Evolutionary conservation across 108 stramenopile species (phyloP).

Genomic region (Epithemia pelagica): DNA sequence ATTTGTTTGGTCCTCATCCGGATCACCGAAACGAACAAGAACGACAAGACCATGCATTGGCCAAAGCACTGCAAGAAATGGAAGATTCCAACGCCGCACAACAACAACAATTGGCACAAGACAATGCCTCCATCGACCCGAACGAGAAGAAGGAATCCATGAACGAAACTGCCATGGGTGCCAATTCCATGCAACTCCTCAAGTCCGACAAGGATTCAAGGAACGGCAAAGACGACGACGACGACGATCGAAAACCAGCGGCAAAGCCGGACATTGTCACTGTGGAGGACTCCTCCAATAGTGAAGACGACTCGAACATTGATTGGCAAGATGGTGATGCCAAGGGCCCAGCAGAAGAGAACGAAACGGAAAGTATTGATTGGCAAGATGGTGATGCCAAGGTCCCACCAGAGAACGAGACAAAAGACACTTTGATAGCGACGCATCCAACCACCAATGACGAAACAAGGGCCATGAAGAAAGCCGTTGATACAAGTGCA

Average conservation of each 20-base stretch:
- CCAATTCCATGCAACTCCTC: not conserved
- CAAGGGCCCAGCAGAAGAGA: not conserved
- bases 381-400: slow-evolving; percentile 27
- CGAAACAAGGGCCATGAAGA: no score
- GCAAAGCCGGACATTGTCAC: not conserved
- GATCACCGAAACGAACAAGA: slow-evolving; percentile 21
- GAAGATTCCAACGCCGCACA: slow-evolving; percentile 22
- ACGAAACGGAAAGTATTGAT: slow-evolving; percentile 8
- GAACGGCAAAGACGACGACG: slow-evolving; percentile 6
- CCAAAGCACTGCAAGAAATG: slow-evolving; percentile 22
- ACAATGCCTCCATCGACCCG: not conserved
- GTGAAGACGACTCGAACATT: slow-evolving; percentile 33
- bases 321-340: slow-evolving; percentile 49
- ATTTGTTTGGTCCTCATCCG: no score
- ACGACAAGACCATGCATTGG: slow-evolving; percentile 26
- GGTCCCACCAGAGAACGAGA: not conserved
- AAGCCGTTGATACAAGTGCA: no score
- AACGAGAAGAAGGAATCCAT: no score
- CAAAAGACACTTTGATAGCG: not conserved
- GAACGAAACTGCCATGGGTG: not conserved
- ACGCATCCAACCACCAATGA: no score
- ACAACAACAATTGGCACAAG: not conserved
- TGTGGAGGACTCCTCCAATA: slow-evolving; percentile 3
- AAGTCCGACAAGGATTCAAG: not conserved
- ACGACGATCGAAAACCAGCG: not conserved